phyloP scores from a whole-genome alignment of 2,329 filamentous ascomycete genomes.

The Colletotrichum kahawae region DNA sequence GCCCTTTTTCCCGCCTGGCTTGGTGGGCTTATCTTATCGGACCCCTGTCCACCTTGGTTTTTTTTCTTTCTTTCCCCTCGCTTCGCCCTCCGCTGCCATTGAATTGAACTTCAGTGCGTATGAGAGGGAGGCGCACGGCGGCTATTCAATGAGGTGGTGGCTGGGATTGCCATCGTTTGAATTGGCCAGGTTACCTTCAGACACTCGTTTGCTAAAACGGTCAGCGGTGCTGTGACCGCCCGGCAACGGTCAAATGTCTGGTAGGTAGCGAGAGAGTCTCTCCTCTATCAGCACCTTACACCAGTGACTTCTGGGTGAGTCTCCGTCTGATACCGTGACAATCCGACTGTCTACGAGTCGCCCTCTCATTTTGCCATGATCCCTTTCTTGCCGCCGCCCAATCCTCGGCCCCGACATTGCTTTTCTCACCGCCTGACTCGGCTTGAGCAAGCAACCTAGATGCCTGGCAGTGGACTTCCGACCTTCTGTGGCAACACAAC shows the following conservation, averaged over 20 bases:
- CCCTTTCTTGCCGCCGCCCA: neutral
- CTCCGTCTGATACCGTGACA: neutral
- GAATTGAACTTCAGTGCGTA: neutral
- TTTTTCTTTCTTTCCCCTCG: neutral
- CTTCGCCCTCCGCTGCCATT: neutral
- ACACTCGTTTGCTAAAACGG: neutral
- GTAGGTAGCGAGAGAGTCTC: neutral
- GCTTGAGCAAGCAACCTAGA: constrained; percentile 10
- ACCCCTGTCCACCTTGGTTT: neutral
- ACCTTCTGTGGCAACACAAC: constrained; percentile 12
- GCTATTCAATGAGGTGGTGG: neutral
- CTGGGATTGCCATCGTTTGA: neutral
- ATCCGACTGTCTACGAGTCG: neutral
- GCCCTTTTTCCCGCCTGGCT: constrained; percentile 6
- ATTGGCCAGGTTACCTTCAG: neutral
- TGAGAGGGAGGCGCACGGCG: neutral
- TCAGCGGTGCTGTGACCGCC: neutral
- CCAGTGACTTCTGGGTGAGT: neutral
- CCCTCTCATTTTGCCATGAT: neutral
- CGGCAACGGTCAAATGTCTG: neutral
- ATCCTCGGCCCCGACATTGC: neutral
- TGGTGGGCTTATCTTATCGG: constrained; percentile 19
- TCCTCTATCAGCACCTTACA: neutral
- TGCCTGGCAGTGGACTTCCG: constrained; percentile 17
- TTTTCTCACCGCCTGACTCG: constrained; percentile 20